A percentile compares a stretch with the other conserved stretches of the same genome.
Conservation (phyloP, 2,329 filamentous ascomycete species). For the Trichoderma atroviride region DNA sequence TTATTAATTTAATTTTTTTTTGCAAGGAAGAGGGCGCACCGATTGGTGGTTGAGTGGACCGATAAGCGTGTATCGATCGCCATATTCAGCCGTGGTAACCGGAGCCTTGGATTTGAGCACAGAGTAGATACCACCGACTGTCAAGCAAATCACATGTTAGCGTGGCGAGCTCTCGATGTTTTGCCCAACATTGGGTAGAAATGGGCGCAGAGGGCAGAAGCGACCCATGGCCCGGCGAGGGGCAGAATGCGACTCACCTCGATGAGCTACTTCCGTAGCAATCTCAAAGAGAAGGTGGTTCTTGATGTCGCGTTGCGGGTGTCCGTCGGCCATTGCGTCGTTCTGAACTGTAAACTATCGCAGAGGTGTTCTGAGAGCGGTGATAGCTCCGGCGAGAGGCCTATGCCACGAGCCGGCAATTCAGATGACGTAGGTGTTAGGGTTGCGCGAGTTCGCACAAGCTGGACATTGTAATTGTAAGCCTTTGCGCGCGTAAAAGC, state of each 20-base stretch:
- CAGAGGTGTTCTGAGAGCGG: neutral
- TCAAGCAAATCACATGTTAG: constrained; percentile 8
- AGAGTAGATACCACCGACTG: constrained; percentile 98
- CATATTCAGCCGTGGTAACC: constrained; percentile 97
- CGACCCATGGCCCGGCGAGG: constrained; percentile 2
- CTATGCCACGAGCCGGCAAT: constrained; percentile 9
- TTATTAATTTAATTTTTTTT: constrained; percentile 19
- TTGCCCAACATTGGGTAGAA: constrained; percentile 8
- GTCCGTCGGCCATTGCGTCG: constrained; percentile 52
- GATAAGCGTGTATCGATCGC: constrained; percentile 92
- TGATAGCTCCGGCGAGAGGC: constrained; percentile 14
- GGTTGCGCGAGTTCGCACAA: constrained; percentile 18
- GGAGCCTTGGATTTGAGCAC: constrained; percentile 99
- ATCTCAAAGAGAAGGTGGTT: constrained; percentile 97
- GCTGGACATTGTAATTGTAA: constrained; percentile 8
- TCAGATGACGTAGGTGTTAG: constrained; percentile 25
- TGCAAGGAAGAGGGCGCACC: constrained; percentile 52
- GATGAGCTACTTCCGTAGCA: constrained; percentile 95
- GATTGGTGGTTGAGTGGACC: constrained; percentile 91
- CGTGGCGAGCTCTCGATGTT: neutral
- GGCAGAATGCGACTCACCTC: constrained; percentile 62
- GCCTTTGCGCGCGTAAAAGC: neutral
- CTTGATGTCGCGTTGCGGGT: constrained; percentile 72
- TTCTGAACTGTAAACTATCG: constrained; percentile 25
- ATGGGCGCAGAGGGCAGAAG: neutral